Percentiles rank a stretch among this genome's conserved stretches.
Conservation (phyloP, 768 basidiomycete species). For the Pulveroboletus sp. region DNA sequence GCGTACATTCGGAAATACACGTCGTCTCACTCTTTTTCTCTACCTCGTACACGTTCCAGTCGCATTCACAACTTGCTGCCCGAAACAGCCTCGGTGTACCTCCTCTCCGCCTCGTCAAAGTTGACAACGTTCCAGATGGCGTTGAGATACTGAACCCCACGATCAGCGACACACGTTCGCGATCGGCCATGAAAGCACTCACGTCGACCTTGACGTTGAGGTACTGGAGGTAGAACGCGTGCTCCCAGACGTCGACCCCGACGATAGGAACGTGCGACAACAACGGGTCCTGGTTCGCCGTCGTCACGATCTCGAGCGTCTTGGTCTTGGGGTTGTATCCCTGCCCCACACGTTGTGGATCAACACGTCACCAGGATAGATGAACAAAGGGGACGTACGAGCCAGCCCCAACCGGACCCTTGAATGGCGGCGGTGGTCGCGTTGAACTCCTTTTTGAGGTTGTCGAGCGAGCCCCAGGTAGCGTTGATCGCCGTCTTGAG, state of each 20-base stretch:
- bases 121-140: constrained; percentile 73
- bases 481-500: constrained; percentile 61
- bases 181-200: constrained; percentile 31
- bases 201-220: constrained; percentile 92
- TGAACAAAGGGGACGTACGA: constrained; percentile 50
- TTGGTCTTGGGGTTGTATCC: constrained; percentile 65
- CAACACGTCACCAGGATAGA: background rate
- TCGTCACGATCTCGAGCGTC: constrained; percentile 83
- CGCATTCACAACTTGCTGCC: constrained; percentile 34
- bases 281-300: constrained; percentile 94
- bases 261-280: constrained; percentile 74
- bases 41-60: too few relatives aligned
- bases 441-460: constrained; percentile 79
- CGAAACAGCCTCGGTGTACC: constrained; percentile 42
- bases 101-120: constrained; percentile 70
- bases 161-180: background rate
- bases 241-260: constrained; percentile 94
- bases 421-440: constrained; percentile 81
- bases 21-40: background rate
- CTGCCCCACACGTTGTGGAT: constrained; percentile 31
- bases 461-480: constrained; percentile 67
- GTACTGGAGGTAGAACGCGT: constrained; percentile 96
- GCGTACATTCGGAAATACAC: background rate
- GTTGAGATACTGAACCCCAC: constrained; percentile 53
- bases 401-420: constrained; percentile 96